phyloP scores from a whole-genome alignment of 176 grass and related monocot genomes.

The Aegilops bicornis region DNA sequence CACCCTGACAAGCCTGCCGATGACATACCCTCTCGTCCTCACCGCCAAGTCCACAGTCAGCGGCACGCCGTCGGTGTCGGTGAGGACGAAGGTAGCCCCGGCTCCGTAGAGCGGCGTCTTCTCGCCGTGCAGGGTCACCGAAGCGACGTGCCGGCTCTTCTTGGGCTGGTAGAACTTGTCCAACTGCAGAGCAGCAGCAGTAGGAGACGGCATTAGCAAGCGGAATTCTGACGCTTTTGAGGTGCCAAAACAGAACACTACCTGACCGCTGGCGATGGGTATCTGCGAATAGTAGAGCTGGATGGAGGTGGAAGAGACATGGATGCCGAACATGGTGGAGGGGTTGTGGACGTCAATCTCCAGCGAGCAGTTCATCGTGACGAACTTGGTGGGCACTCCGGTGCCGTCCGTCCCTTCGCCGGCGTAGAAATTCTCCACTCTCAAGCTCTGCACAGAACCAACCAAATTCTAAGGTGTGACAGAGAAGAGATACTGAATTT shows the following conservation, averaged over 20 bases:
- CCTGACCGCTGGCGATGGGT: slow-evolving; percentile 68
- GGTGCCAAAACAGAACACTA: not conserved
- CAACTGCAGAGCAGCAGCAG: slow-evolving; percentile 40
- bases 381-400: slow-evolving; percentile 77
- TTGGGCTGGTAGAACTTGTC: slow-evolving; percentile 76
- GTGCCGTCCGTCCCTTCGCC: slow-evolving; percentile 75
- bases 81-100: slow-evolving; percentile 52
- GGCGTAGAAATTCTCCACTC: slow-evolving; percentile 73
- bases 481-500: not conserved
- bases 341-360: slow-evolving; percentile 67
- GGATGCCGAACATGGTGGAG: slow-evolving; percentile 79
- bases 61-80: slow-evolving; percentile 45
- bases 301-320: slow-evolving; percentile 62
- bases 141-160: slow-evolving; percentile 45
- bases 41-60: slow-evolving; percentile 55
- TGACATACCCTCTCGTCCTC: slow-evolving; percentile 60
- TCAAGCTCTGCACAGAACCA: slow-evolving; percentile 50
- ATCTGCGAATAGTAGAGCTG: slow-evolving; percentile 68
- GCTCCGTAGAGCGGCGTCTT: slow-evolving; percentile 85
- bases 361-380: slow-evolving; percentile 74
- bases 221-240: not conserved
- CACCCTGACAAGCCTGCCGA: slow-evolving; percentile 78
- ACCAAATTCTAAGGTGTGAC: not conserved
- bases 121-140: slow-evolving; percentile 58
- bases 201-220: not conserved